Conservation (phyloP, 176 grass and related monocot genomes). For the Stipa capillata region DNA sequence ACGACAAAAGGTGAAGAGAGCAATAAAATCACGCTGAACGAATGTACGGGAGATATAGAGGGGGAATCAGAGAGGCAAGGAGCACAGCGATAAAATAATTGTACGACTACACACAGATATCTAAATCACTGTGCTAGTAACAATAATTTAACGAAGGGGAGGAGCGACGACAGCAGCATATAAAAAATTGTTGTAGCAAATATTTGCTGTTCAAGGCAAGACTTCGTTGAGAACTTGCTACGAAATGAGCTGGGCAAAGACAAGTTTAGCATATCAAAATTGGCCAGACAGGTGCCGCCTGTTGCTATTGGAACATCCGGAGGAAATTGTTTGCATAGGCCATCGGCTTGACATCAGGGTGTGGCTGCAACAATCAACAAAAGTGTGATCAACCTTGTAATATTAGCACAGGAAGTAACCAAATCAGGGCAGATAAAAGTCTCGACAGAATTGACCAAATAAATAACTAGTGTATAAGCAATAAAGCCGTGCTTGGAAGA, state of each 20-base stretch:
- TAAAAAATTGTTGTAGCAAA: not conserved
- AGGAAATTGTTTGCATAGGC: constrained; percentile 73
- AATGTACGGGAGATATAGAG: not conserved
- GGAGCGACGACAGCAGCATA: not conserved
- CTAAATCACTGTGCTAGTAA: not conserved
- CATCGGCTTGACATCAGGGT: constrained; percentile 86
- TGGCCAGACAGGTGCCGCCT: not conserved
- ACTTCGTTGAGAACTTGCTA: constrained; percentile 1
- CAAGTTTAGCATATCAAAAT: constrained; percentile 19
- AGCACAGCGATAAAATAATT: not conserved
- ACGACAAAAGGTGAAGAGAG: not conserved
- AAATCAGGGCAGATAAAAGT: not conserved
- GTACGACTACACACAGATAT: not conserved
- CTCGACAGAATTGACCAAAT: not conserved
- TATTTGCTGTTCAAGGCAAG: not conserved
- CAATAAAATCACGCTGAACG: not conserved
- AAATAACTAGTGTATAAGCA: not conserved
- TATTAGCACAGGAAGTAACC: not conserved
- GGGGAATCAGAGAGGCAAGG: not conserved
- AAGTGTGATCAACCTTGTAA: not conserved
- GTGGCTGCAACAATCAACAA: constrained; percentile 41
- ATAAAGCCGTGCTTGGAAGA: not conserved
- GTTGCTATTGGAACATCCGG: constrained; percentile 54
- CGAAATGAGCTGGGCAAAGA: not conserved
- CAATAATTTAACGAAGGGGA: not conserved